These are phyloP conservation scores for Trichoderma asperelloides DNA, from an alignment of 495 filamentous ascomycete genomes.

Conservation along the genomic window DNA sequence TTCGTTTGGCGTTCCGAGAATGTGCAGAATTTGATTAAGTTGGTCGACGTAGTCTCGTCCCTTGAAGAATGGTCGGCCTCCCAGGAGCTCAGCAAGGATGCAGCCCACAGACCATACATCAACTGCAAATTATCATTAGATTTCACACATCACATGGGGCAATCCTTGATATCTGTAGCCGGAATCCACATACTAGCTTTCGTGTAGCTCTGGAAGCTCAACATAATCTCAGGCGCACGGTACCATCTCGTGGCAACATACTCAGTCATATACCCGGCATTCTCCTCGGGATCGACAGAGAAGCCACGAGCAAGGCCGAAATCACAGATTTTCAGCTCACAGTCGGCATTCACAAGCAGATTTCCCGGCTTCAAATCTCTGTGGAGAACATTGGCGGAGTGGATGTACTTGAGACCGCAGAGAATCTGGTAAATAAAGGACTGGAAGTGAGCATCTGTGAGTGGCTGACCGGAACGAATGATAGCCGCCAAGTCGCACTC, in stretches of 20 bases:
- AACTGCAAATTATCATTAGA: slow-evolving; percentile 43
- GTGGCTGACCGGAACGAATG: slow-evolving; percentile 88
- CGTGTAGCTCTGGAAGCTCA: slow-evolving; percentile 99
- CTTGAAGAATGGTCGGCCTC: slow-evolving; percentile 97
- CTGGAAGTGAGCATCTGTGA: slow-evolving; percentile 95
- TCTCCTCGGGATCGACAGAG: slow-evolving; percentile 95
- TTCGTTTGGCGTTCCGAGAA: slow-evolving; percentile 92
- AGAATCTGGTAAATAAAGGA: slow-evolving; percentile 94
- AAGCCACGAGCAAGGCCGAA: slow-evolving; percentile 94
- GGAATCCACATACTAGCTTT: slow-evolving; percentile 76
- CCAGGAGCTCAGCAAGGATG: slow-evolving; percentile 92
- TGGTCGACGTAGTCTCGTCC: slow-evolving; percentile 98
- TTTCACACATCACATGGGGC: not conserved
- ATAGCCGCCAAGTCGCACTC: slow-evolving; percentile 98
- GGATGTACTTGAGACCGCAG: slow-evolving; percentile 95
- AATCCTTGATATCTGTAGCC: not conserved
- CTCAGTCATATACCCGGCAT: slow-evolving; percentile 98
- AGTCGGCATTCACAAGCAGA: slow-evolving; percentile 94
- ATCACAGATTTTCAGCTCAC: slow-evolving; percentile 98
- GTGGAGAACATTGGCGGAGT: slow-evolving; percentile 95
- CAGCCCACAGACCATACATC: slow-evolving; percentile 99
- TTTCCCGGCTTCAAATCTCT: slow-evolving; percentile 96
- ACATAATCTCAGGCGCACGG: slow-evolving; percentile 96
- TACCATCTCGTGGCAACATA: slow-evolving; percentile 99
- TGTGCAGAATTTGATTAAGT: slow-evolving; percentile 97